A percentile compares a stretch with the other conserved stretches of the same genome.
These are phyloP conservation scores for Pisolithus orientalis DNA, from an alignment of 768 basidiomycete genomes.

Conservation along the genomic window DNA sequence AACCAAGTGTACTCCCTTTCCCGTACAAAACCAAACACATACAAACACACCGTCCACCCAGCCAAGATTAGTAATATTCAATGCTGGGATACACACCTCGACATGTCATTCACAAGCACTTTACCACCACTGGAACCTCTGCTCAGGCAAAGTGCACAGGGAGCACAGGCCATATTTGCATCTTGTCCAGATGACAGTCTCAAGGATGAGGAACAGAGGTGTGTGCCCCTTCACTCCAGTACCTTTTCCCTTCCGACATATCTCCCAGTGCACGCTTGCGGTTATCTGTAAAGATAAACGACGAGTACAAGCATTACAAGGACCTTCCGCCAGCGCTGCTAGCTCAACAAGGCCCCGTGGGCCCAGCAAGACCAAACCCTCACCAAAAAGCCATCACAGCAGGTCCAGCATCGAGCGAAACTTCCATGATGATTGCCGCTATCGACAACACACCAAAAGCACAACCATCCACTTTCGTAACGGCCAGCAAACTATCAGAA, in stretches of 20 bases:
- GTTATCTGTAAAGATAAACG: conserved; percentile 77
- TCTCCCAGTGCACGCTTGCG: conserved; percentile 56
- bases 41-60: conserved; percentile 4
- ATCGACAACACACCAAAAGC: conserved; percentile 69
- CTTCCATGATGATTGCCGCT: conserved; percentile 63
- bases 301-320: conserved; percentile 86
- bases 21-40: conserved; percentile 13
- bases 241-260: neutral
- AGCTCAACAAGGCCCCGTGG: conserved; percentile 75
- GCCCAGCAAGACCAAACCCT: conserved; percentile 67
- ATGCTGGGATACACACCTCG: neutral
- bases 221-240: conserved; percentile 6
- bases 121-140: conserved; percentile 65
- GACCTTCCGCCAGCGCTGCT: conserved; percentile 77
- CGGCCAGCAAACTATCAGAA: conserved; percentile 67
- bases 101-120: conserved; percentile 29
- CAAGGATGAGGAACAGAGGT: conserved; percentile 71
- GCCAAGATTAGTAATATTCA: conserved; percentile 9
- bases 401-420: conserved; percentile 42
- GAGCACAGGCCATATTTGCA: conserved; percentile 66
- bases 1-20: no score
- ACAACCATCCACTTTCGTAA: conserved; percentile 65
- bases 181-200: conserved; percentile 54
- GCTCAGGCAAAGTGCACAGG: conserved; percentile 57
- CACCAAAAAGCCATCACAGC: conserved; percentile 65